Evolutionary conservation across 768 basidiomycete species (phyloP).

Genomic region (Hericium rajendrae): DNA sequence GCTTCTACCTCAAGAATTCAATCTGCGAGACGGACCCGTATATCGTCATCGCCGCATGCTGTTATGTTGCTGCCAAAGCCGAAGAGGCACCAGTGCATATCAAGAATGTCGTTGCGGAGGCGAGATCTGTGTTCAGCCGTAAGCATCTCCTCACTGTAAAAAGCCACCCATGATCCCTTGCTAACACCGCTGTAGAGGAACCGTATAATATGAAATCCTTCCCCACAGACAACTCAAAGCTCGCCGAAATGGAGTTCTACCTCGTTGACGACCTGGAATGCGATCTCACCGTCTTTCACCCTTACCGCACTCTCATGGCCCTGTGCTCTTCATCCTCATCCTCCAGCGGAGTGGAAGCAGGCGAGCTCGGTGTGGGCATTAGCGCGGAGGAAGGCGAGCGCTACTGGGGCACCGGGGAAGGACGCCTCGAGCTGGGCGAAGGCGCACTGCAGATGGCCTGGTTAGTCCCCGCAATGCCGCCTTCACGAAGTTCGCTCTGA

Average conservation of each 20-base stretch:
- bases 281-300: conserved; percentile 87
- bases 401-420: conserved; percentile 78
- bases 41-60: conserved; percentile 85
- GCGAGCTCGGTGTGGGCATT: conserved; percentile 39
- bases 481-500: neutral
- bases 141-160: conserved; percentile 18
- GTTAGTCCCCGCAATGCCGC: conserved; percentile 32
- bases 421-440: conserved; percentile 66
- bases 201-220: conserved; percentile 74
- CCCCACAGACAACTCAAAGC: conserved; percentile 77
- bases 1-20: conserved; percentile 95
- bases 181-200: conserved; percentile 30
- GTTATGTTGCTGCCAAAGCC: conserved; percentile 93
- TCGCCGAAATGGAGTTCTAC: conserved; percentile 99
- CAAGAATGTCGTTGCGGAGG: conserved; percentile 83
- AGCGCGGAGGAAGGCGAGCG: conserved; percentile 48
- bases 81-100: conserved; percentile 95
- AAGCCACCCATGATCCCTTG: neutral
- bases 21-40: conserved; percentile 96
- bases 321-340: conserved; percentile 53
- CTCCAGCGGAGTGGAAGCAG: conserved; percentile 40
- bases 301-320: conserved; percentile 80
- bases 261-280: conserved; percentile 95
- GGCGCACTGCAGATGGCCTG: conserved; percentile 85
- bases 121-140: conserved; percentile 69